Conservation (phyloP, 805 yeast species). For the Pichia phayaonensis region DNA sequence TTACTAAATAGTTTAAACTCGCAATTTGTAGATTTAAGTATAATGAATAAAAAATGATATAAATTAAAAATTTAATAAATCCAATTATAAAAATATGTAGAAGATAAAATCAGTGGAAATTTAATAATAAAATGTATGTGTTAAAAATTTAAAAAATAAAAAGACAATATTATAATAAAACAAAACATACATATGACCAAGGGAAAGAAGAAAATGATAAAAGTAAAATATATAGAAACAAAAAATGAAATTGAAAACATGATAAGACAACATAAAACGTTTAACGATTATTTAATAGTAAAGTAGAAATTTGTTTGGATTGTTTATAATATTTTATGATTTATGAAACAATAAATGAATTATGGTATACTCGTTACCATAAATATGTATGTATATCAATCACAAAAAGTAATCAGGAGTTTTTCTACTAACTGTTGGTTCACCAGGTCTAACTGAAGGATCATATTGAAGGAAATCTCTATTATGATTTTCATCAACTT, state of each 20-base stretch:
- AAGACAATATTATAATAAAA: neutral
- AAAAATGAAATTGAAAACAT: neutral
- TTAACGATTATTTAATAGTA: neutral
- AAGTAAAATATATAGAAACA: neutral
- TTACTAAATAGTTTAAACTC: slow-evolving; percentile 41
- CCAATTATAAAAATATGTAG: neutral
- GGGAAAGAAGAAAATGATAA: neutral
- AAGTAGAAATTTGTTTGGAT: neutral
- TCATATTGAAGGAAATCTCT: slow-evolving; percentile 92
- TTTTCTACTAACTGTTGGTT: slow-evolving; percentile 93
- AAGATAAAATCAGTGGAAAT: too few species aligned
- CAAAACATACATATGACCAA: slow-evolving; percentile 3
- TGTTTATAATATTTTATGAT: neutral
- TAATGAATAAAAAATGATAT: neutral
- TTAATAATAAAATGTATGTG: neutral
- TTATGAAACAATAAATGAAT: neutral
- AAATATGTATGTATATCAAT: slow-evolving; percentile 15
- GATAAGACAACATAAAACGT: neutral
- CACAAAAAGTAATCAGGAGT: slow-evolving; percentile 94
- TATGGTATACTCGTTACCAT: neutral
- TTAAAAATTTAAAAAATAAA: neutral
- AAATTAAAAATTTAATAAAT: neutral
- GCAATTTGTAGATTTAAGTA: neutral
- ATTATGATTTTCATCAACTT: slow-evolving; percentile 88
- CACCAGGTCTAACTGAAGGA: slow-evolving; percentile 95